Evolutionary conservation across 202 grass and related monocot species (phyloP).

Genomic region (Bolboschoenoplectus hybrid): DNA sequence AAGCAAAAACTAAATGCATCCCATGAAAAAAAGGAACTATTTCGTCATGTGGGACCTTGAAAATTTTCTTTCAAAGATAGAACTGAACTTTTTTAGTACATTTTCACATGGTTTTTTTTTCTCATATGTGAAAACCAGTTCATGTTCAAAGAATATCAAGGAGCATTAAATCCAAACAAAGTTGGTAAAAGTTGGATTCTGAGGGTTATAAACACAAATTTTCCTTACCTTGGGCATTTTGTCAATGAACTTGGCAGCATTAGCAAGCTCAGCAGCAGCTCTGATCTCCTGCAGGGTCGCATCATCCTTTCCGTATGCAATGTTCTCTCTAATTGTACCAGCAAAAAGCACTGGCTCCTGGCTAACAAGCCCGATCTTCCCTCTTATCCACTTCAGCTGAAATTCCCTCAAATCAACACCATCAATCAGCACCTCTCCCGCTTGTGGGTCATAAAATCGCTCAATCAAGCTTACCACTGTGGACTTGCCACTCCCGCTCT

Average conservation of each 20-base stretch:
- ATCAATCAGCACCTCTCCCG: slow-evolving; percentile 82
- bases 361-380: slow-evolving; percentile 92
- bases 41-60: not conserved
- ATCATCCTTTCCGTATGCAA: slow-evolving; percentile 78
- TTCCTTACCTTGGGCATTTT: slow-evolving; percentile 87
- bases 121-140: slow-evolving; percentile 3
- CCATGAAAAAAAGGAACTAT: not conserved
- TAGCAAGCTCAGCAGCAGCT: slow-evolving; percentile 86
- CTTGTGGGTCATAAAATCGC: slow-evolving; percentile 85
- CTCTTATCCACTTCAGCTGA: slow-evolving; percentile 83
- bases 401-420: slow-evolving; percentile 75
- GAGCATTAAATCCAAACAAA: slow-evolving; percentile 26
- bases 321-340: slow-evolving; percentile 79
- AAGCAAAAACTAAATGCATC: slow-evolving; percentile 1
- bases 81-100: not conserved
- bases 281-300: slow-evolving; percentile 75
- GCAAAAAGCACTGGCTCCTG: slow-evolving; percentile 85
- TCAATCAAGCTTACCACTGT: slow-evolving; percentile 88
- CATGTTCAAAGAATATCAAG: not conserved
- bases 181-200: not conserved
- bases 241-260: slow-evolving; percentile 95
- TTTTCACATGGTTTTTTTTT: not conserved
- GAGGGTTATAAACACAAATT: slow-evolving; percentile 29
- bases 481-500: slow-evolving; percentile 96
- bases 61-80: not conserved